Base-by-base conservation (phyloP, 2,329 filamentous ascomycete species). In the Pyricularia pennisetigena region DNA sequence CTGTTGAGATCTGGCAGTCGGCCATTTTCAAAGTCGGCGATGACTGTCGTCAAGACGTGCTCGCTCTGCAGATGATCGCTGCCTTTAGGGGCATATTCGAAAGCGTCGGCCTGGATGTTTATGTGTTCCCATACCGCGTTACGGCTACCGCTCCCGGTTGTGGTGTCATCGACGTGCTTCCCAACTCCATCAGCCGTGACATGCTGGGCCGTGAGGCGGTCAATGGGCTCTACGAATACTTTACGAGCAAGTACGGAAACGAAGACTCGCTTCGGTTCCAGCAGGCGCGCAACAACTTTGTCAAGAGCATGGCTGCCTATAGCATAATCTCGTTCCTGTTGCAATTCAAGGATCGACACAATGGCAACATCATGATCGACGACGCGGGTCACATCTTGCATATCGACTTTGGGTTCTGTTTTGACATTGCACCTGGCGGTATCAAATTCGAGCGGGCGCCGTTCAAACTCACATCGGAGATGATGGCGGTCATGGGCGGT, bases 21-120 rank as follows among this genome's bases (percentile, higher is more conserved):
- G 95, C 94, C 68, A 99, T 99, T 75, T 99, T 99, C 88, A 99
- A 99, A 78, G 96, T 99, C 65, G 95, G 95, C 70, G 95, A 99
- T 76, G 95, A 99, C 78, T 98, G 95, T 77, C 90, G 95, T 66
- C 95, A 99, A 79, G 96, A 99, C 74, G 91, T 99, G 67, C 84
- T 99, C 70, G 95, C 95, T 1, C 82, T 99, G 70, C 95, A 99
- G 79, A 96, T 99, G 90, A 97, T 99, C 76, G 90, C 95, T 0
- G 93, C 94, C 1, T 99, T 99, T 83, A 90, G 95, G 28, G 94
- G 94, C 71, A 99, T 99, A 74, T 99, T 98, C 84, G 91, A 97
- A 77, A 90, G 88, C 71, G 92, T 98, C 59, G 96, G 96, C 0
- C 86, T 99, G 10, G 95, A 99, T 74, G 94, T 98, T 26, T 99